Evolutionary conservation across 495 filamentous ascomycete species (phyloP).

Genomic region (Staphylotrichum tortipilum): DNA sequence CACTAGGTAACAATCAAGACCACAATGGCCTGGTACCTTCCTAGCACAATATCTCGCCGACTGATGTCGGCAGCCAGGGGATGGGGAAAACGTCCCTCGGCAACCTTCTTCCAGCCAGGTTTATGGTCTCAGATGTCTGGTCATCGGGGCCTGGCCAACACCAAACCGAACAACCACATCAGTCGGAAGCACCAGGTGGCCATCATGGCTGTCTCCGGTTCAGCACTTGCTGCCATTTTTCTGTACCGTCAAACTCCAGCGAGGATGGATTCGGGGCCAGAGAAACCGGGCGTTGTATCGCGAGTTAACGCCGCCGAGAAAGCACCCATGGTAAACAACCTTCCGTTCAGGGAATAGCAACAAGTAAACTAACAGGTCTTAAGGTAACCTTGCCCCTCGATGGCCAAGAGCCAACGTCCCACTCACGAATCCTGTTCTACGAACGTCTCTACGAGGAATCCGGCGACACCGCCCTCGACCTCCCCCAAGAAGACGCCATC

Average conservation of each 20-base stretch:
- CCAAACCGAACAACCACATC: not conserved
- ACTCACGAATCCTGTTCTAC: not conserved
- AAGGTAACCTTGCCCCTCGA: not conserved
- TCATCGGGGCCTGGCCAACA: not conserved
- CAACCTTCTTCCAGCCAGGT: not conserved
- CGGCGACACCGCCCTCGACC: not conserved
- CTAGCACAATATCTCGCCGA: not conserved
- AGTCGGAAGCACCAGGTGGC: not conserved
- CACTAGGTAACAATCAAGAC: not conserved
- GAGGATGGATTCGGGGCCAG: not conserved
- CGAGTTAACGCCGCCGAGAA: not conserved
- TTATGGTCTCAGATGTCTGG: not conserved
- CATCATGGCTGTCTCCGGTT: not conserved
- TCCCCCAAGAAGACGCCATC: slow-evolving; percentile 1
- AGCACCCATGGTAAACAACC: not conserved
- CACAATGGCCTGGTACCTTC: not conserved
- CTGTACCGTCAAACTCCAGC: not conserved
- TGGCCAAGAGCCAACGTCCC: not conserved
- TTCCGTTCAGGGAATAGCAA: not conserved
- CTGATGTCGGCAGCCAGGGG: not conserved
- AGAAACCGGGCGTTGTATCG: not conserved
- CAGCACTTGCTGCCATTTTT: not conserved
- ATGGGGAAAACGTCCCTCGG: too few species aligned
- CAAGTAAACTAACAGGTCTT: not conserved
- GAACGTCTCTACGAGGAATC: not conserved